Evolutionary conservation across 1,284 basidiomycete genomes (phyloP), one percentile per base, ranked within the genome.

Genomic region (Butyriboletus appendiculatus): DNA sequence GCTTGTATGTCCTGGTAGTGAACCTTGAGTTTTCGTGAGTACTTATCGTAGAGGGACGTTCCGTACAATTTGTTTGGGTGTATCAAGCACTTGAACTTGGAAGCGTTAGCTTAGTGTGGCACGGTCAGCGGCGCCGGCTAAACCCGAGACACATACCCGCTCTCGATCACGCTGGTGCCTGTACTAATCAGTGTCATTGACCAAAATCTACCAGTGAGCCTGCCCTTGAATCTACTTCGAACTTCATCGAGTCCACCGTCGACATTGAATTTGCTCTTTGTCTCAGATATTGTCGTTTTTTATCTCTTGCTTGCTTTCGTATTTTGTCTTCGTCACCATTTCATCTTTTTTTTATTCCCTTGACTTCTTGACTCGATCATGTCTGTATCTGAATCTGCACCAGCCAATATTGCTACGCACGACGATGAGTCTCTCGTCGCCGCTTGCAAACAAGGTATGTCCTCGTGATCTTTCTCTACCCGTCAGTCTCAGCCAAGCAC

Each of bases 361-460:
- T 39, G 20, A 20, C 33, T 37, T 52, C 41, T 48, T 38, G 35
- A 35, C 33, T 54, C 44, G 34, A 62, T 56, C 57, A 65, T 65
- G 66, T 62, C 64, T 44, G 56, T 48, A 52, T 53, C 57, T 34
- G 53, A 61, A 50, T 44, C 60, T 28, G 42, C 34, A 35, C 51
- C 35, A 35, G 26, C 42, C 26, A 33, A 48, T 0, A 35, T 30
- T 5, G n/a, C 50, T 15, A 48, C 48, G 26, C 5, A 50, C 9
- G 66, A 63, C 16, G 63, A 59, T 3, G 55, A 50, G 42, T 45
- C 56, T 14, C 56, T 68, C 15, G 24, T 40, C 18, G 59, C 56
- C 18, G 62, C 70, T 16, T 55, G 70, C 32, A 71, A 59, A 50
- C 67, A 69, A 59, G 52, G 70, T 58, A 15, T 16, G 55, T 43